phyloP scores from a whole-genome alignment of 768 basidiomycete species.

The Floccularia luteovirens region DNA sequence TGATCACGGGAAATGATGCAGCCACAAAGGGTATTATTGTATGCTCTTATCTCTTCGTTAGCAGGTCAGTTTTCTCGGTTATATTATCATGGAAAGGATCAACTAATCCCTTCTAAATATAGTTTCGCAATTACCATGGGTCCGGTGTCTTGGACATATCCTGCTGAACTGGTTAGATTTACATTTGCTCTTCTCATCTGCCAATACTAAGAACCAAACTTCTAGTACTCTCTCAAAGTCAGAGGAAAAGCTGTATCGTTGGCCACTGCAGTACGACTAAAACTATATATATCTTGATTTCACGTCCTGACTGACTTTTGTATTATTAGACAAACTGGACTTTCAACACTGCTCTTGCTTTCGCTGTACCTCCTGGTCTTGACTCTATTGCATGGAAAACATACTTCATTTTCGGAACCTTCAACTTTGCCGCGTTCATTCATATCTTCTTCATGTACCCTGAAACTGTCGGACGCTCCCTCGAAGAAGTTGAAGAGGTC shows the following conservation, averaged over 20 bases:
- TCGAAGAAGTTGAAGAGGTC: conserved; percentile 77
- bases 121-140: conserved; percentile 70
- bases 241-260: conserved; percentile 50
- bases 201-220: neutral
- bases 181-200: neutral
- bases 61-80: conserved; percentile 22
- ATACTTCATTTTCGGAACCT: conserved; percentile 73
- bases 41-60: conserved; percentile 72
- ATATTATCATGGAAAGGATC: neutral
- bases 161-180: conserved; percentile 46
- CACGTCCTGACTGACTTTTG: neutral
- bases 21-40: conserved; percentile 70
- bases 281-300: neutral
- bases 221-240: conserved; percentile 49
- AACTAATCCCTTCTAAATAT: neutral
- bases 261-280: conserved; percentile 32
- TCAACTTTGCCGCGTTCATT: conserved; percentile 66
- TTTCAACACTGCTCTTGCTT: conserved; percentile 71
- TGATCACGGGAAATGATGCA: conserved; percentile 44
- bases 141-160: conserved; percentile 71
- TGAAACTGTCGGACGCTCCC: conserved; percentile 63
- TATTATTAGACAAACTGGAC: conserved; percentile 40
- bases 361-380: conserved; percentile 68
- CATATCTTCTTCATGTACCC: conserved; percentile 78
- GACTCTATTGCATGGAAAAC: conserved; percentile 63